A percentile compares a stretch with the other conserved stretches of the same genome.
Conservation (phyloP, 805 yeast genomes). For the Suhomyces pyralidae region DNA sequence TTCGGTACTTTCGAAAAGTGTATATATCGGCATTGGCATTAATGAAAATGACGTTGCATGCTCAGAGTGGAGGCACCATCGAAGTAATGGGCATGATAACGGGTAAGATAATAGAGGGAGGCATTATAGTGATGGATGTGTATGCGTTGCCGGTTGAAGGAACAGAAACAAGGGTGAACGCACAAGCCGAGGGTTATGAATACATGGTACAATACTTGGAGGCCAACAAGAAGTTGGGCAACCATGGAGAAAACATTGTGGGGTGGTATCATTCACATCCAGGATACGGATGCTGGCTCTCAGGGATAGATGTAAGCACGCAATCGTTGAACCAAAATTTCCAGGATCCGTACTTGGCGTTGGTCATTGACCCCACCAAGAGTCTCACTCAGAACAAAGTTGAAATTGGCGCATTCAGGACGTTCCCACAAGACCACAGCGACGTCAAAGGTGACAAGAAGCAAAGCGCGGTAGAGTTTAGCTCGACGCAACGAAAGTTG, state of each 20-base stretch:
- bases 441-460: slow-evolving; percentile 5
- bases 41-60: slow-evolving; percentile 74
- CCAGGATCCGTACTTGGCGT: slow-evolving; percentile 89
- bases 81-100: slow-evolving; percentile 96
- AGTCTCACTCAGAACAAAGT: slow-evolving; percentile 61
- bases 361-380: slow-evolving; percentile 81
- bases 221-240: slow-evolving; percentile 45
- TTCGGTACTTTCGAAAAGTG: slow-evolving; percentile 58
- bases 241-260: slow-evolving; percentile 59
- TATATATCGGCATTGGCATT: slow-evolving; percentile 70
- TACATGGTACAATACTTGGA: slow-evolving; percentile 85
- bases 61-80: slow-evolving; percentile 77
- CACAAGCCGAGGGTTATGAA: slow-evolving; percentile 90
- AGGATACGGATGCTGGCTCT: slow-evolving; percentile 96
- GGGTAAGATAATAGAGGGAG: slow-evolving; percentile 59
- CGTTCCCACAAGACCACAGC: slow-evolving; percentile 45
- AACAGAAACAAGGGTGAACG: slow-evolving; percentile 93
- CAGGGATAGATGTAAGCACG: slow-evolving; percentile 90
- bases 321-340: slow-evolving; percentile 80
- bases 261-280: slow-evolving; percentile 99
- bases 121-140: slow-evolving; percentile 72
- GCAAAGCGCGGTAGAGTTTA: background rate
- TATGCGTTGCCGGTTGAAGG: slow-evolving; percentile 93
- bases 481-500: slow-evolving; percentile 13
- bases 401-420: slow-evolving; percentile 87